Conservation (phyloP, 2,329 filamentous ascomycete species). For the Cordyceps fumosorosea region DNA sequence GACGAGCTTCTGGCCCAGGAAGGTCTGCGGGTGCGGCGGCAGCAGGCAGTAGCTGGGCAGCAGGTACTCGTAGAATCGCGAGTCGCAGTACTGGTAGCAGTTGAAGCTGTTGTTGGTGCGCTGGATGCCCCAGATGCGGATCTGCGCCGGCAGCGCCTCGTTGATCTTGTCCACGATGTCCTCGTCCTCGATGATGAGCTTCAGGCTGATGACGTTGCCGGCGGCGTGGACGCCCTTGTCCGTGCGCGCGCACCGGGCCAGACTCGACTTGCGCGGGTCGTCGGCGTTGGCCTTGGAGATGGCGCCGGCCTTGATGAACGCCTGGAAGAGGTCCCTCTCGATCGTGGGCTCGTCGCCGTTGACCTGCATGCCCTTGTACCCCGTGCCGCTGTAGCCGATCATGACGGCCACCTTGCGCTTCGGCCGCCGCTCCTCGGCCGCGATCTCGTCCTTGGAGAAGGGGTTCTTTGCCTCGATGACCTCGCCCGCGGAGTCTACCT, state of each 20-base stretch:
- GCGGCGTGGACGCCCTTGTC: conserved; percentile 97
- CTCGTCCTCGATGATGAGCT: conserved; percentile 88
- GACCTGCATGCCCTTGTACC: conserved; percentile 97
- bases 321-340: conserved; percentile 88
- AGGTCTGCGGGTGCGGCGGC: conserved; percentile 85
- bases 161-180: conserved; percentile 91
- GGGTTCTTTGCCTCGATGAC: conserved; percentile 31
- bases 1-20: conserved; percentile 74
- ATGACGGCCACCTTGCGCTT: conserved; percentile 96
- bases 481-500: conserved; percentile 31
- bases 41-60: conserved; percentile 90
- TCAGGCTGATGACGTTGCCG: conserved; percentile 89
- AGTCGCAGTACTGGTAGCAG: conserved; percentile 92
- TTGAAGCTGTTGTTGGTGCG: conserved; percentile 87
- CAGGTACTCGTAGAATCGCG: conserved; percentile 93
- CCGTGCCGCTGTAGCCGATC: conserved; percentile 91
- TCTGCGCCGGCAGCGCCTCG: conserved; percentile 73
- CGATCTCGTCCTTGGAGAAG: conserved; percentile 73
- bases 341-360: conserved; percentile 80
- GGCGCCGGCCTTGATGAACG: conserved; percentile 83
- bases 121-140: conserved; percentile 90
- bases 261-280: conserved; percentile 91
- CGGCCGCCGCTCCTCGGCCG: conserved; percentile 75
- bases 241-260: conserved; percentile 89
- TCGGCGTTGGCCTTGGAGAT: conserved; percentile 96